phyloP scores from a whole-genome alignment of 2,329 filamentous ascomycete genomes.

The Fusarium lateritium region DNA sequence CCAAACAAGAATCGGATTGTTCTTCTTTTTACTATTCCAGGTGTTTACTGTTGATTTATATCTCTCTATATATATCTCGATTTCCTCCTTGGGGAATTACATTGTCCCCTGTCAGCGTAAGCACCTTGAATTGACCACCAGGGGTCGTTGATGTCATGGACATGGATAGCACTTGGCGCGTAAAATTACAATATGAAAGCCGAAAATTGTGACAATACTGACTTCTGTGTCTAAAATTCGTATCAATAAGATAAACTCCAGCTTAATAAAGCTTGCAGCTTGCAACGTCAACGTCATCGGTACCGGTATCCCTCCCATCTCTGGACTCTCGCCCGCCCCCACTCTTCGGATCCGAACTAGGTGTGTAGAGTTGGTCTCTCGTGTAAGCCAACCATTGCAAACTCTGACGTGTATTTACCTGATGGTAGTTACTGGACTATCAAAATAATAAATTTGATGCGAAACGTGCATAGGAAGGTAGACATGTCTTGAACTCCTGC shows the following conservation, averaged over 20 bases:
- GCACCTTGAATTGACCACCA: slow-evolving; percentile 2
- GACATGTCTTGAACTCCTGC: too few species aligned
- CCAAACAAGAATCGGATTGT: too few species aligned
- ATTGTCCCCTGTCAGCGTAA: neutral
- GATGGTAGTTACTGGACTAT: too few species aligned
- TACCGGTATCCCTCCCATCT: neutral
- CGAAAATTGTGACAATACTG: neutral
- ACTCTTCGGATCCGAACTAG: slow-evolving; percentile 11
- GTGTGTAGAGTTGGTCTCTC: neutral
- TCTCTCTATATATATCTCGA: neutral
- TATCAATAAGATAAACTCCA: slow-evolving; percentile 4
- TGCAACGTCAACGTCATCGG: slow-evolving; percentile 1
- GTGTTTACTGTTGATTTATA: neutral
- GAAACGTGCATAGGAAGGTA: too few species aligned
- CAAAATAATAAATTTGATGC: too few species aligned
- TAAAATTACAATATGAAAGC: neutral
- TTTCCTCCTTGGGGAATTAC: neutral
- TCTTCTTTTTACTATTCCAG: too few species aligned
- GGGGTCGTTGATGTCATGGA: slow-evolving; percentile 24
- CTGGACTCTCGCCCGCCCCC: neutral
- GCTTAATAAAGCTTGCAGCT: neutral
- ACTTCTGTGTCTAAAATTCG: neutral
- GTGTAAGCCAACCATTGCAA: neutral
- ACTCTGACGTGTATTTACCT: neutral
- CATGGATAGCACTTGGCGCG: neutral